phyloP scores from a whole-genome alignment of 208 protist genomes.

The Trichomonas gallinae region DNA sequence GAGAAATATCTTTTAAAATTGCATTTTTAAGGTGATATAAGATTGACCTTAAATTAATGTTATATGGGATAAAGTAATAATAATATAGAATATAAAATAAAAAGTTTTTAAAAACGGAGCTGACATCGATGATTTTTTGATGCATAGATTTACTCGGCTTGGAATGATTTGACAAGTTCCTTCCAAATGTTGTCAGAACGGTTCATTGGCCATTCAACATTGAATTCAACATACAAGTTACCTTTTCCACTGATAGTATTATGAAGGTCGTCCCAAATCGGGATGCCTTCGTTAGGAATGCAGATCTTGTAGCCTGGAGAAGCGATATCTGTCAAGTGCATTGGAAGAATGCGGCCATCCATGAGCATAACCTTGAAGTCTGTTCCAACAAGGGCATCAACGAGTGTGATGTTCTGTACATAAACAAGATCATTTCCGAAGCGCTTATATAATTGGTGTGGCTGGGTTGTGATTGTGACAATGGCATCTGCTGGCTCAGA shows the following conservation, averaged over 20 bases:
- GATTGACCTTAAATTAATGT: too few species aligned
- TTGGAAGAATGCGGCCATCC: not conserved
- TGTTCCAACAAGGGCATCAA: not conserved
- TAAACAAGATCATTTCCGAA: not conserved
- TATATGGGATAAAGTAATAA: too few species aligned
- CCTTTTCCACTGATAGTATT: not conserved
- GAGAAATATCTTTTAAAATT: too few species aligned
- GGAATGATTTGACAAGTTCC: not conserved
- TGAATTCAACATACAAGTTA: constrained; percentile 8
- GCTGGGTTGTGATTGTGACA: not conserved
- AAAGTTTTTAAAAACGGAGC: too few species aligned
- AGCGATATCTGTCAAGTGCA: constrained; percentile 4
- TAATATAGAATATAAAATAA: too few species aligned
- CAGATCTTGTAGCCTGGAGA: not conserved
- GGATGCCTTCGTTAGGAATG: not conserved
- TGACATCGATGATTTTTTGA: too few species aligned
- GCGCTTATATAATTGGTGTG: not conserved
- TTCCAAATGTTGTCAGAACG: not conserved
- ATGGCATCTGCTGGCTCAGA: not conserved
- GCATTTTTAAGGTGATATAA: too few species aligned
- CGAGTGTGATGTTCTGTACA: not conserved
- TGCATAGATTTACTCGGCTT: too few species aligned
- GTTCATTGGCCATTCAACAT: not conserved
- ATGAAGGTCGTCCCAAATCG: not conserved
- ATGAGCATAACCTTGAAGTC: not conserved